Base-by-base conservation (phyloP, 306 rosid species). In the Heteromeles arbutifolia region DNA sequence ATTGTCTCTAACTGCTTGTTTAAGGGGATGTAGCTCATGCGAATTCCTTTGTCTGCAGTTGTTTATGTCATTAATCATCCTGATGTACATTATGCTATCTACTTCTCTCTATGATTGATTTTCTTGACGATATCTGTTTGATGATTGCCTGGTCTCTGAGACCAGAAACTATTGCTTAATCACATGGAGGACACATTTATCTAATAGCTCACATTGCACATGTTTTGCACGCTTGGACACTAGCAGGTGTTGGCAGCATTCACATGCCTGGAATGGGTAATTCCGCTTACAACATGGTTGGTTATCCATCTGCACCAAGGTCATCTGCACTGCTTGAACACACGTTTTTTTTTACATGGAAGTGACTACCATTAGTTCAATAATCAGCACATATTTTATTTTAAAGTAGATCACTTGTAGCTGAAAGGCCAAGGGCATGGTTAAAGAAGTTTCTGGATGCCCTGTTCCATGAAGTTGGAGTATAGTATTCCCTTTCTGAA, bases 271-370 rank as follows among this genome's bases (percentile, higher is more conserved):
- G 99, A 89, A 87, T 95, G 90, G 90, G 88, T 90, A 94, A 90
- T 92, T 88, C 95, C 79, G 93, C 96, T 88, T 86, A 87, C 98
- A 86, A 90, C 97, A 90, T 86, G 88, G 87, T 85, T 95, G 99
- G 96, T 95, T 95, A 90, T 92, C 89, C 97, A 90, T 72, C 99
- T 89, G 88, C 97, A 92, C 97, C 86, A 90, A 95, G 99, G 97
- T 95, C 97, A 86, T 92, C 93, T 92, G 99, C 97, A 95, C 97
- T 89, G 90, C 98, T 92, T 89, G 77, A 86, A 90, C 95, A 92
- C 98, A 87, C 44, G 57, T 85, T 84, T 88, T 67, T 45, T 15
- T 67, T 85, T 84, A 86, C 80, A 81, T 78, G 85, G 85, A 85
- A 86, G 85, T 80, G 88, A 80, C 75, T 84, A 77, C 69, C 71